phyloP scores from a whole-genome alignment of 1,284 basidiomycete genomes.

The Pyrrhoderma noxium region DNA sequence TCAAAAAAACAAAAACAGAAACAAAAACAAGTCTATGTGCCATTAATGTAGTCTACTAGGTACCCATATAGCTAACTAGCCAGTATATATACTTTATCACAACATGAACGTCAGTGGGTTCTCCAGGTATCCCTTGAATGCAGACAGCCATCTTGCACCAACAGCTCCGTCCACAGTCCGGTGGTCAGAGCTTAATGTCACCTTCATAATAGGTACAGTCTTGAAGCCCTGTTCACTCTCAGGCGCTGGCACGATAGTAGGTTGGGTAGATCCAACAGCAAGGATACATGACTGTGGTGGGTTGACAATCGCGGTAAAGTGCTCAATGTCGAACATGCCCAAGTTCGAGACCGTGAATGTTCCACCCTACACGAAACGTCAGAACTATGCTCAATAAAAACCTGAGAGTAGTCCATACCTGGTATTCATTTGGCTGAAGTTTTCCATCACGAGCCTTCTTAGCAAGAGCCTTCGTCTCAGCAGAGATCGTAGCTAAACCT shows the following conservation, averaged over 20 bases:
- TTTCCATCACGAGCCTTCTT: constrained; percentile 96
- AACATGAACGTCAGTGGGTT: constrained; percentile 94
- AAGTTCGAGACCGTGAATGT: constrained; percentile 99
- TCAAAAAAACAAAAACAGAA: not conserved
- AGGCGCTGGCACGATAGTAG: constrained; percentile 81
- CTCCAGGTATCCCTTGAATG: constrained; percentile 97
- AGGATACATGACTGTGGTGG: constrained; percentile 97
- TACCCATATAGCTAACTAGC: constrained; percentile 2
- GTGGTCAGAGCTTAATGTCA: constrained; percentile 93
- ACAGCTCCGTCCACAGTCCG: constrained; percentile 92
- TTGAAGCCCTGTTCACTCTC: constrained; percentile 92
- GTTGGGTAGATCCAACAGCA: constrained; percentile 86
- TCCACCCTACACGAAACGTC: constrained; percentile 61
- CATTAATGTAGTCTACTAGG: constrained; percentile 13
- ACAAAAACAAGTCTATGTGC: constrained; percentile 9
- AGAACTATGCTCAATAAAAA: constrained; percentile 2
- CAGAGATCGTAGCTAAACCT: constrained; percentile 88
- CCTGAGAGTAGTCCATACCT: constrained; percentile 40
- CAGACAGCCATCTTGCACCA: constrained; percentile 82
- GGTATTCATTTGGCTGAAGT: constrained; percentile 93
- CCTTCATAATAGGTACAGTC: constrained; percentile 90
- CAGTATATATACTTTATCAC: constrained; percentile 34
- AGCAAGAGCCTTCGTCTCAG: constrained; percentile 88
- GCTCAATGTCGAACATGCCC: constrained; percentile 93
- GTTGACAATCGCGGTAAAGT: constrained; percentile 99